Evolutionary conservation across 139 green algal species (phyloP), one percentile per base, ranked within the genome.

Genomic region (Volvox reticuliferus): DNA sequence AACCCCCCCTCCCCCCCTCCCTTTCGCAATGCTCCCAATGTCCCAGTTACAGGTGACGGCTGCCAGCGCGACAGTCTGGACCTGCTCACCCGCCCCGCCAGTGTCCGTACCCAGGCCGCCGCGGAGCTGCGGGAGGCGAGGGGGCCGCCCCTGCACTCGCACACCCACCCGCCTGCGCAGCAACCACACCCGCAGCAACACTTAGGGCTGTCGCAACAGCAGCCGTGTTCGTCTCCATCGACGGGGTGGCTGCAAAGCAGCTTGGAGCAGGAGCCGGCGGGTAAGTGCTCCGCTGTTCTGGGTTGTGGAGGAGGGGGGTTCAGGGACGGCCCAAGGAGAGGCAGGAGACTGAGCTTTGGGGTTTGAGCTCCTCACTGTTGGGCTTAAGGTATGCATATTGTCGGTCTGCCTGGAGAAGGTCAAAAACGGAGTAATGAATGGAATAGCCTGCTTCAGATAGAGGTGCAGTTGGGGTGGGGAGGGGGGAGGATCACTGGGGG

Each of bases 211-310:
- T 36, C 73, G 9, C 33, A 5, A 26, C 61, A 36, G 67, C 79
- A 86, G 62, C 75, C 18, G 21, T 65, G 65, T 12, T 28, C 62
- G 76, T 32, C 88, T n/a, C 44, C 89, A 28, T 81, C 80, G 22
- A 78, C 76, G 71, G 88, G 65, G 33, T 79, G 67, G 82, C 79
- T 86, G 75, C 86, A 77, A 61, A 87, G 87, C 62, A 88, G 75
- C 69, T 67, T 83, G 77, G 71, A 92, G 32, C 83, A 91, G 65
- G 75, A 92, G 32, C 44, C 32, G 63, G 63, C 78, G 18, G 78
- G 78, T 67, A 84, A 61, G 76, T 30, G 44, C 44, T 55, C 44
- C 5, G 44, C 44, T 55, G 44, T 5, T 5, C 44, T 55, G 44
- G 44, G 44, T 55, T 55, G 44, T 55, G 44, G 44, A 9, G 44